Percentiles rank a stretch among this genome's conserved stretches.
Evolutionary conservation across 495 filamentous ascomycete species (phyloP).

Genomic region (Platismatia glauca): DNA sequence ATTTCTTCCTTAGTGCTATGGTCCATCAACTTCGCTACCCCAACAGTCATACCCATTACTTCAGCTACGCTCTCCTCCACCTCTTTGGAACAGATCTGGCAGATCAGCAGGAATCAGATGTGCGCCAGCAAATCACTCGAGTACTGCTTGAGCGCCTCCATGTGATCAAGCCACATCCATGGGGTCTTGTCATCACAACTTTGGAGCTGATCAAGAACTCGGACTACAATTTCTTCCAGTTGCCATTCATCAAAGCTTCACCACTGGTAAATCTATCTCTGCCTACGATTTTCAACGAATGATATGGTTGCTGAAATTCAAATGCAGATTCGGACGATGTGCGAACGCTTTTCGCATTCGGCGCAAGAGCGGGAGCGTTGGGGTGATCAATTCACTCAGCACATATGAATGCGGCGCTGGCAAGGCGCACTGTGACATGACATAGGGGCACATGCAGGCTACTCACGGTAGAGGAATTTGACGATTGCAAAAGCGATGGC

Average conservation of each 20-base stretch:
- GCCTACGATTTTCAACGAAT: background rate
- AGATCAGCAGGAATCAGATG: constrained; percentile 69
- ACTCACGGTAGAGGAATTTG: constrained; percentile 1
- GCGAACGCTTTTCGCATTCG: constrained; percentile 11
- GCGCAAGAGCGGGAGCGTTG: constrained; percentile 18
- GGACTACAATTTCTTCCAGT: constrained; percentile 79
- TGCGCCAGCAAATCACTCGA: constrained; percentile 82
- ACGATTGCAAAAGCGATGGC: constrained; percentile 13
- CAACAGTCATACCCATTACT: constrained; percentile 86
- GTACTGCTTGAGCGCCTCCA: constrained; percentile 80
- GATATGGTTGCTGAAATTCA: background rate
- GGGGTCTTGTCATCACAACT: constrained; percentile 86
- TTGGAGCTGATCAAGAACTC: constrained; percentile 87
- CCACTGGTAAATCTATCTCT: constrained; percentile 57
- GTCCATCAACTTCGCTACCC: constrained; percentile 87
- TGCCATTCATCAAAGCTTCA: constrained; percentile 81
- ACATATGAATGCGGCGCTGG: constrained; percentile 8
- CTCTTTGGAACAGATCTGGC: constrained; percentile 71
- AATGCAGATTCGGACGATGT: constrained; percentile 3
- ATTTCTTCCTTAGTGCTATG: constrained; percentile 76
- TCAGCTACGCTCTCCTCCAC: constrained; percentile 76
- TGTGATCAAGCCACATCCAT: constrained; percentile 88
- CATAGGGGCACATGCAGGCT: constrained; percentile 5
- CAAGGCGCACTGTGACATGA: constrained; percentile 10
- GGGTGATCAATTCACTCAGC: constrained; percentile 7